phyloP scores from a whole-genome alignment of 345 rosid species.

The Aethionema arabicum region DNA sequence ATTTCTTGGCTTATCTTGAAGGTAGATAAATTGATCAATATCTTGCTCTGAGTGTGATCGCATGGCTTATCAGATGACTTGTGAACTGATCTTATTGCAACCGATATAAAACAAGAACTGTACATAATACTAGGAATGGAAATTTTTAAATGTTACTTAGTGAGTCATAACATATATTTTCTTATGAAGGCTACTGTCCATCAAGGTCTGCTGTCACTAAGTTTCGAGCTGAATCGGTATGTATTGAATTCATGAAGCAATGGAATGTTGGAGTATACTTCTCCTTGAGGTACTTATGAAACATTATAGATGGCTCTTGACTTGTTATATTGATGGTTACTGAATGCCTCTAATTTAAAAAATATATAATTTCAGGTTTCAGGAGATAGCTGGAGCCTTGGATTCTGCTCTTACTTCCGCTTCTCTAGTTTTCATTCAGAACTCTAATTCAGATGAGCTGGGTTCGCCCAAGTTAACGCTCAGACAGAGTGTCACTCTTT shows the following conservation, averaged over 20 bases:
- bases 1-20: constrained; percentile 87
- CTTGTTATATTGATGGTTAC: constrained; percentile 13
- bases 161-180: constrained; percentile 36
- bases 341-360: constrained; percentile 22
- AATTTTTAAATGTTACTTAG: constrained; percentile 9
- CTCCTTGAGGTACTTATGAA: constrained; percentile 69
- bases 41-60: constrained; percentile 16
- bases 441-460: constrained; percentile 45
- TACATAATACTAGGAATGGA: not conserved
- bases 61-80: constrained; percentile 25
- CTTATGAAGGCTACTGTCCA: constrained; percentile 91
- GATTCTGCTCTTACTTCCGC: constrained; percentile 72
- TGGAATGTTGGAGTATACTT: constrained; percentile 97
- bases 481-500: constrained; percentile 72
- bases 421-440: constrained; percentile 64
- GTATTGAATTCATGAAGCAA: constrained; percentile 83
- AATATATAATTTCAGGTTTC: constrained; percentile 61
- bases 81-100: constrained; percentile 19
- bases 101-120: not conserved
- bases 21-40: constrained; percentile 50
- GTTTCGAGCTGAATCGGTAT: constrained; percentile 74
- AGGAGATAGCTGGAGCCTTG: constrained; percentile 93
- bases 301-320: constrained; percentile 12
- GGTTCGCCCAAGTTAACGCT: constrained; percentile 48
- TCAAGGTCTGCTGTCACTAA: constrained; percentile 90